Evolutionary conservation across 495 filamentous ascomycete species (phyloP).

Genomic region (Poronia punctata): DNA sequence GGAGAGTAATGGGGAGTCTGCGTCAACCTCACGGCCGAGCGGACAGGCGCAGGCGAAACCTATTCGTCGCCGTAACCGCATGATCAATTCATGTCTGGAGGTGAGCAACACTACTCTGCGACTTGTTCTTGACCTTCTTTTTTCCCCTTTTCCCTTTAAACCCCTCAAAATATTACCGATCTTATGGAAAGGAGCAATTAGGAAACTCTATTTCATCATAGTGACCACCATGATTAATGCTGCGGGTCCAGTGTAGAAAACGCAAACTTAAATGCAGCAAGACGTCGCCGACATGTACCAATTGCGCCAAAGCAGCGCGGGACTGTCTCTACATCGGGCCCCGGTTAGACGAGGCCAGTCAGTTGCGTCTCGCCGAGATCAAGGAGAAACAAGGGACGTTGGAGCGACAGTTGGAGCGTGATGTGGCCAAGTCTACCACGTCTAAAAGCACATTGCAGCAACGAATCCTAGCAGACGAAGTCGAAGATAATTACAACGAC

Average conservation of each 20-base stretch:
- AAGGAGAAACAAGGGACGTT: slow-evolving; percentile 64
- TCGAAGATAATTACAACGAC: slow-evolving; percentile 38
- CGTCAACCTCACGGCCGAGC: slow-evolving; percentile 12
- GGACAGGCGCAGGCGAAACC: slow-evolving; percentile 28
- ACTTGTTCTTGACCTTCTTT: too few species aligned
- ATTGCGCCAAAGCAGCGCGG: slow-evolving; percentile 55
- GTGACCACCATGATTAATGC: not conserved
- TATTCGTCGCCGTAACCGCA: slow-evolving; percentile 58
- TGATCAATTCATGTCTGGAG: slow-evolving; percentile 58
- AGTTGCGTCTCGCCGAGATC: slow-evolving; percentile 56
- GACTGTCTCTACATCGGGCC: slow-evolving; percentile 61
- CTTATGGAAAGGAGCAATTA: too few species aligned
- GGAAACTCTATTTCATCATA: not conserved
- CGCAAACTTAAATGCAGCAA: slow-evolving; percentile 81
- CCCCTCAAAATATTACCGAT: too few species aligned
- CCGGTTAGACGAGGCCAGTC: slow-evolving; percentile 52
- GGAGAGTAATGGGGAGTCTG: slow-evolving; percentile 16
- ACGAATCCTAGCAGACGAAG: slow-evolving; percentile 38
- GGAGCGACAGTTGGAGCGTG: slow-evolving; percentile 53
- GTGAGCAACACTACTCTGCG: slow-evolving; percentile 13
- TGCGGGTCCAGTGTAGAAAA: slow-evolving; percentile 50
- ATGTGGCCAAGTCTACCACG: slow-evolving; percentile 35
- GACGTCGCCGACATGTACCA: slow-evolving; percentile 56
- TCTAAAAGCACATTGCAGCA: slow-evolving; percentile 22
- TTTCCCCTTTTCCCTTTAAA: too few species aligned